Conservation (phyloP, 2,329 filamentous ascomycete genomes). For the Nemania abortiva region DNA sequence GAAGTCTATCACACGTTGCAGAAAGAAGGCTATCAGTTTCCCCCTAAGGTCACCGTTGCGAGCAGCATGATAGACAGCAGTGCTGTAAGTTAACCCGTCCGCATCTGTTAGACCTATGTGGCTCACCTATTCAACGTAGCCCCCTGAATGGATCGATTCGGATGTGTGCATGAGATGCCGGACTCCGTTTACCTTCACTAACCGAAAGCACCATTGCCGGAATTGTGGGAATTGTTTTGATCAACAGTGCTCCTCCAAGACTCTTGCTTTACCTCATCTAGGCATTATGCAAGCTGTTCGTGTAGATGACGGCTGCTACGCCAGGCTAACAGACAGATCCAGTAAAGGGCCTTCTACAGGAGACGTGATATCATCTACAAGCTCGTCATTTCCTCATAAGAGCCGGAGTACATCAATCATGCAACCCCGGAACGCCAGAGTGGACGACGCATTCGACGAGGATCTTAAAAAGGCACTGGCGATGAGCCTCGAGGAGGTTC, state of each 20-base stretch:
- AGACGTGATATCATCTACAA: conserved; percentile 61
- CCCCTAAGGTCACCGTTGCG: conserved; percentile 86
- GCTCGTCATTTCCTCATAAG: conserved; percentile 64
- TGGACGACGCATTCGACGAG: conserved; percentile 93
- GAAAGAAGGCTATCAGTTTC: conserved; percentile 88
- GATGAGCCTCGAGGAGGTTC: conserved; percentile 96
- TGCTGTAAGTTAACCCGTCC: conserved; percentile 71
- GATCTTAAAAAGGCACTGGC: conserved; percentile 93
- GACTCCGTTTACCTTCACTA: conserved; percentile 95
- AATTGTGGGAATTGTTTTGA: conserved; percentile 99
- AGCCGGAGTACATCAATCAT: conserved; percentile 75
- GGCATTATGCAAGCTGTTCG: conserved; percentile 92
- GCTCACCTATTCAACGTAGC: conserved; percentile 63
- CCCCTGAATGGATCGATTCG: conserved; percentile 96
- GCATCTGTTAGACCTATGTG: background rate
- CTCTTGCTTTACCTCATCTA: conserved; percentile 87
- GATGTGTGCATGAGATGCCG: conserved; percentile 99
- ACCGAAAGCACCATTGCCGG: conserved; percentile 97
- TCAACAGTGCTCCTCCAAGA: conserved; percentile 92
- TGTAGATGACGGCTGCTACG: conserved; percentile 95
- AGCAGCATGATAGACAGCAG: conserved; percentile 98
- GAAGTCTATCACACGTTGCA: conserved; percentile 88
- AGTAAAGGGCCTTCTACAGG: conserved; percentile 54
- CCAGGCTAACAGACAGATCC: conserved; percentile 85
- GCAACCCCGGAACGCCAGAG: conserved; percentile 89